These are phyloP conservation scores for Acephala macrosclerotiorum DNA, from an alignment of 2,329 filamentous ascomycete genomes.

Conservation along the genomic window DNA sequence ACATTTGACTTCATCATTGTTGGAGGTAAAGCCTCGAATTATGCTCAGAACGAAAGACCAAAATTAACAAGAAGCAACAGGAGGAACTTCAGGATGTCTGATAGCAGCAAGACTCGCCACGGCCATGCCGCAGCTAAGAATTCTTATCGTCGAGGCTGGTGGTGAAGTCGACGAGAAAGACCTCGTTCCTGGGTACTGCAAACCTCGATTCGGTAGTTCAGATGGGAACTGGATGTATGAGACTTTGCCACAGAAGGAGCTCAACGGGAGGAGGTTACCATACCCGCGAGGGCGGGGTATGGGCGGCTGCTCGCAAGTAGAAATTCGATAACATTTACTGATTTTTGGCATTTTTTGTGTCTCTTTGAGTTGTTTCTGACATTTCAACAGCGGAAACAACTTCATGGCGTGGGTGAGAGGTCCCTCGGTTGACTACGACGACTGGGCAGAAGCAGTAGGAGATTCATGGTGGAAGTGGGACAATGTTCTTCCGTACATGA, in stretches of 20 bases:
- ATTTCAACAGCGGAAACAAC: background rate
- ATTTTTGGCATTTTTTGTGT: too few species aligned
- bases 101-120: constrained; percentile 1
- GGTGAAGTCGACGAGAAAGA: background rate
- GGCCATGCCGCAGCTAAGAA: background rate
- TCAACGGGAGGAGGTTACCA: background rate
- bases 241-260: background rate
- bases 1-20: constrained; percentile 8
- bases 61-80: background rate
- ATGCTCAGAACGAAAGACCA: too few species aligned
- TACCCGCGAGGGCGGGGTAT: background rate
- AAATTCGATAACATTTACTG: background rate
- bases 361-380: background rate
- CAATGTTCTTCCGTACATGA: background rate
- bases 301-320: constrained; percentile 3
- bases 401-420: constrained; percentile 10
- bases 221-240: constrained; percentile 1
- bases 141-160: constrained; percentile 6
- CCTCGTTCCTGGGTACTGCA: background rate
- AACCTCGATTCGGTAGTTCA: background rate
- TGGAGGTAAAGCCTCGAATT: background rate
- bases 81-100: background rate
- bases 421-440: background rate
- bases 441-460: background rate
- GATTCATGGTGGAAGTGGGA: constrained; percentile 6